These are phyloP conservation scores for Elaeagnus macrophylla DNA, from an alignment of 306 rosid genomes.

Conservation along the genomic window DNA sequence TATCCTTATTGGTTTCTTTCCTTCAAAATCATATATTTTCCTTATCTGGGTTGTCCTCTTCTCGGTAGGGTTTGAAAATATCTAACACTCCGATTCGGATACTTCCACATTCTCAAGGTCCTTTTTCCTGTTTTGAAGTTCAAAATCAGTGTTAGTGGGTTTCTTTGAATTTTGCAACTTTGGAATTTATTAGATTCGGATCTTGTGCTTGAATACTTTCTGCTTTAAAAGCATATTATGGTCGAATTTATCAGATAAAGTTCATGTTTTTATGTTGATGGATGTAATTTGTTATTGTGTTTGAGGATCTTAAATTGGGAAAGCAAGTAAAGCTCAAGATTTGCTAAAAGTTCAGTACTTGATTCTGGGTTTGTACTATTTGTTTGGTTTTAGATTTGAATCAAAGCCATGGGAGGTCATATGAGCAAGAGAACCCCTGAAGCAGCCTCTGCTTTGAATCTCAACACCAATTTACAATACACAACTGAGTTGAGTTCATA, in stretches of 20 bases:
- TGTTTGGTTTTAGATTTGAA: conserved; percentile 17
- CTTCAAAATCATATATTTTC: conserved; percentile 22
- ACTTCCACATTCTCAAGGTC: background rate
- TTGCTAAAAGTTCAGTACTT: conserved; percentile 18
- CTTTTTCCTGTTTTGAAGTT: background rate
- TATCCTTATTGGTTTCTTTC: conserved; percentile 36
- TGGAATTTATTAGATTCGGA: conserved; percentile 11
- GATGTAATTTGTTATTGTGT: background rate
- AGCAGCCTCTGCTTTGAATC: conserved; percentile 30
- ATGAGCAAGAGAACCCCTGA: conserved; percentile 57
- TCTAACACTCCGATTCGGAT: conserved; percentile 7
- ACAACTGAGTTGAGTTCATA: conserved; percentile 59
- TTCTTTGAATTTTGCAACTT: conserved; percentile 4
- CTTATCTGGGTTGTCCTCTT: conserved; percentile 28
- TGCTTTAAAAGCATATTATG: too few species aligned
- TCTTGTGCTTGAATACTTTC: background rate
- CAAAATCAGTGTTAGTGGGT: background rate
- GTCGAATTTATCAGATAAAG: background rate
- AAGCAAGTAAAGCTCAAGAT: background rate
- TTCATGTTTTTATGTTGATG: background rate
- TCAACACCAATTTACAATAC: conserved; percentile 36
- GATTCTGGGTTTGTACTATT: conserved; percentile 21
- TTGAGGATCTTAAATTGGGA: background rate
- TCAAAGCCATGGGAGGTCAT: conserved; percentile 63
- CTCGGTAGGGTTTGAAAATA: conserved; percentile 10